Base-by-base conservation (phyloP, 75 land plant genomes). In the Gnetum montanum region DNA sequence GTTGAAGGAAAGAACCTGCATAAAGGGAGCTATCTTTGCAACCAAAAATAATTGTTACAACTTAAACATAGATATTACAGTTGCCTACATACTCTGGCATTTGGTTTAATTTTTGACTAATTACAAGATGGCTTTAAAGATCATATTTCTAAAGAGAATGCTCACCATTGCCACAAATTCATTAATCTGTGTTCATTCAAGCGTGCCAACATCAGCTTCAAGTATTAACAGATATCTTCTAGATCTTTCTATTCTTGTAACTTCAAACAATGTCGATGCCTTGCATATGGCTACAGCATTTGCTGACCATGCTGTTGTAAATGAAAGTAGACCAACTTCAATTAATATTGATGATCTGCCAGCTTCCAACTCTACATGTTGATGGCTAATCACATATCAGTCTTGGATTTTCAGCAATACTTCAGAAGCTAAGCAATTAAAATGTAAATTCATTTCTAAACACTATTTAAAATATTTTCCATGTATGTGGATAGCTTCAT, bases 231-330 rank as follows among this genome's bases (percentile, higher is more conserved):
- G 59, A 55, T 82, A 93, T 29, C 98, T 55, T 58, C 98, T 69
- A 0, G 98, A 93, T 11, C 96, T 60, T 70, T 93, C 96, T 72
- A 93, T 63, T 2, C 98, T 67, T 13, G 68, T 75, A 45, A 93
- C 82, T 60, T 89, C 98, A 8, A 71, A 70, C 49, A 93, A 55
- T 1, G 69, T 73, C 67, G 96, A 88, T 15, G 90, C 68, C 62
- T 64, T 79, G 66, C 95, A 93, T 49, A 93, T 82, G 11, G 98
- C 88, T 4, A 93, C 84, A 43, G 90, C 96, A 76, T 93, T 93
- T 31, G 98, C 65, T 44, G 98, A 93, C 98, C 98, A 93, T 26
- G 98, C 96, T 3, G 98, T 93, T 2, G 86, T 89, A 59, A 93
- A 93, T 18, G 95, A 88, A 35, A 93, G 76, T 51, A 96, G 96